Evolutionary conservation across 176 grass and related monocot species (phyloP).

Genomic region (Phyllostachys edulis): DNA sequence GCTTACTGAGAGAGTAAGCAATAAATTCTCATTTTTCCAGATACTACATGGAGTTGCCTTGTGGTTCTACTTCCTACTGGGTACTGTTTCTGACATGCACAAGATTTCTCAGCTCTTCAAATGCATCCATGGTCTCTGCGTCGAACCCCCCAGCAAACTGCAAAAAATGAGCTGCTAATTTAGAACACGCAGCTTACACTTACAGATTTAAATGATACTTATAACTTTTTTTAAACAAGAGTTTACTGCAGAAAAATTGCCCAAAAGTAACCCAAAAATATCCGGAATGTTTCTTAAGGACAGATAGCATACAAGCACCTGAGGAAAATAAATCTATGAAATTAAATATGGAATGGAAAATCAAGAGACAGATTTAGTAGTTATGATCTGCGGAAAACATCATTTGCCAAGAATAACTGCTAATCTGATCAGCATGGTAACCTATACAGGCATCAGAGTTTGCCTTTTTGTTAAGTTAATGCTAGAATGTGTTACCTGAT

Average conservation of each 20-base stretch:
- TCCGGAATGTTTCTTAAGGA: not conserved
- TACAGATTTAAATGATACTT: not conserved
- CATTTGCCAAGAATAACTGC: not conserved
- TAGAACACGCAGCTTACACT: not conserved
- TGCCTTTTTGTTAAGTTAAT: not conserved
- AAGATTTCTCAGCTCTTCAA: conserved; percentile 91
- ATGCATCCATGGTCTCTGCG: conserved; percentile 88
- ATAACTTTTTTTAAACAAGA: not conserved
- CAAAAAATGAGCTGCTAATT: conserved; percentile 2
- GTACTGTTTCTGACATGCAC: conserved; percentile 83
- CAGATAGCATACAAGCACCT: not conserved
- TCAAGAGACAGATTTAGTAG: not conserved
- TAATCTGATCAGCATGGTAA: not conserved
- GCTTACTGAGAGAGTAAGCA: conserved; percentile 92
- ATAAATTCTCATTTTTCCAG: not conserved
- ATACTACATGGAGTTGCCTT: not conserved
- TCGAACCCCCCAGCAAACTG: conserved; percentile 99
- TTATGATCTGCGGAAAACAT: not conserved
- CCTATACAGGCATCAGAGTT: not conserved
- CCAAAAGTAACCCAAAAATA: not conserved
- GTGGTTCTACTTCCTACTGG: conserved; percentile 32
- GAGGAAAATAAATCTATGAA: not conserved
- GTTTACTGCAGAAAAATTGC: not conserved
- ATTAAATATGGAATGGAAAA: not conserved
- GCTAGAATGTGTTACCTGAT: conserved; percentile 66